phyloP scores from a whole-genome alignment of 495 filamentous ascomycete species.

The Penicillium malachiteum region DNA sequence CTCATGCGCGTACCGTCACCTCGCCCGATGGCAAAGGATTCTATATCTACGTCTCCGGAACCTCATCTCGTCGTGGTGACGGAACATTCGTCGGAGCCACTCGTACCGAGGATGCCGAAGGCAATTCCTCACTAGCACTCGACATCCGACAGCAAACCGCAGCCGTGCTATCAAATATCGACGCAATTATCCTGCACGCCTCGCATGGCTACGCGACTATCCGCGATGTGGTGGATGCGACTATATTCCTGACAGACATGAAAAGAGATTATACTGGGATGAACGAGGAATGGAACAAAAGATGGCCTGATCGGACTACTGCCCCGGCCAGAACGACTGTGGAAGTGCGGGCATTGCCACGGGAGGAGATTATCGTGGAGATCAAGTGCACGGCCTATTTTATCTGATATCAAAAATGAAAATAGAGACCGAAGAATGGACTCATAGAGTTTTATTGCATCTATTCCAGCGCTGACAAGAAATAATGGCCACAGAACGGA shows the following conservation, averaged over 20 bases:
- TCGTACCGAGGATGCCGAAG: conserved; percentile 18
- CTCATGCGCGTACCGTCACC: conserved; percentile 29
- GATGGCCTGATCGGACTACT: conserved; percentile 28
- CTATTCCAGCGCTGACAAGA: too few relatives aligned
- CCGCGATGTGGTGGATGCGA: conserved; percentile 31
- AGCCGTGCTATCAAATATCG: conserved; percentile 31
- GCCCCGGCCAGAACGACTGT: conserved; percentile 36
- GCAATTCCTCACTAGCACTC: conserved; percentile 15
- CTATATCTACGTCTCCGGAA: conserved; percentile 35
- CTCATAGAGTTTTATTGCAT: too few relatives aligned
- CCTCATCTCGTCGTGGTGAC: conserved; percentile 24
- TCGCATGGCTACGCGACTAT: conserved; percentile 28
- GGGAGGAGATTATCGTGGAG: conserved; percentile 34
- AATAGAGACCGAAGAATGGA: too few relatives aligned
- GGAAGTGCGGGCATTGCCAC: conserved; percentile 35
- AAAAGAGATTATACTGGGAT: conserved; percentile 30
- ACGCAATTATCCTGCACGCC: conserved; percentile 31
- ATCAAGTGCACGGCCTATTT: conserved; percentile 33
- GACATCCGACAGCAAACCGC: conserved; percentile 35
- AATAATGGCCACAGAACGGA: too few relatives aligned
- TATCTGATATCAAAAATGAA: neutral
- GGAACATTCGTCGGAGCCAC: conserved; percentile 29
- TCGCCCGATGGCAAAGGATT: conserved; percentile 10
- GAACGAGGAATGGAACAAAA: conserved; percentile 38
- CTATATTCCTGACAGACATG: conserved; percentile 32